Base-by-base conservation (phyloP, 768 basidiomycete genomes). In the Melanogaster broomeanus region DNA sequence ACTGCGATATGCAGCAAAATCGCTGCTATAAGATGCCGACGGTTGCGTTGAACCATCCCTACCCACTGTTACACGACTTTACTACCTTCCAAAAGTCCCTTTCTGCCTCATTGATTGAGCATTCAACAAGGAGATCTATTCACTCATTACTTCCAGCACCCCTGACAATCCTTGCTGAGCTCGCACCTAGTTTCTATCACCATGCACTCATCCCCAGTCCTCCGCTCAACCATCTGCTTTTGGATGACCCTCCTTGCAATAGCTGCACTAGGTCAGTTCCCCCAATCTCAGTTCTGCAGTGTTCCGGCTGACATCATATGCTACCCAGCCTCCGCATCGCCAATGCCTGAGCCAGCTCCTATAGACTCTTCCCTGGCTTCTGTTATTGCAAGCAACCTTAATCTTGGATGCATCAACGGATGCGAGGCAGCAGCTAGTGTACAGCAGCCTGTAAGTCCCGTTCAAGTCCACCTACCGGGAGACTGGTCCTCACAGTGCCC, bases 241-340 rank as follows among this genome's bases (percentile, higher is more conserved):
- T 68, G 58, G 57, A 38, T 60, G 49, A 42, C 47, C 5, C 59
- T 68, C 45, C 48, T 68, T 21, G 48, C 55, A 37, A 34, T 70
- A 7, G 34, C 45, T 6, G 30, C 53, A 9, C 52, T 66, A 24
- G 61, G 67, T 68, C 19, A 3, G 61, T 37, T 22, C 10, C 10
- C 15, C 4, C 12, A 8, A 31, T 31, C 34, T 16, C 12, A 11
- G 12, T 9, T n/a, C 2, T 10, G 18, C 11, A 3, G 0, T 18
- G 7, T 10, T n/a, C 25, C 4, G 1, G 27, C 42, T 47, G 22
- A 55, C 12, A 12, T 24, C 28, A 16, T 33, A 42, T 30, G 3
- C 4, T 12, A n/a, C 35, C 6, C 13, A 68, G 67, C n/a, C 21
- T 40, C 49, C 25, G 53, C 68, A 8, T 59, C 67, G 0, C 67